These are phyloP conservation scores for Paulinella micropora DNA, from an alignment of 78 protist species.

Conservation along the genomic window DNA sequence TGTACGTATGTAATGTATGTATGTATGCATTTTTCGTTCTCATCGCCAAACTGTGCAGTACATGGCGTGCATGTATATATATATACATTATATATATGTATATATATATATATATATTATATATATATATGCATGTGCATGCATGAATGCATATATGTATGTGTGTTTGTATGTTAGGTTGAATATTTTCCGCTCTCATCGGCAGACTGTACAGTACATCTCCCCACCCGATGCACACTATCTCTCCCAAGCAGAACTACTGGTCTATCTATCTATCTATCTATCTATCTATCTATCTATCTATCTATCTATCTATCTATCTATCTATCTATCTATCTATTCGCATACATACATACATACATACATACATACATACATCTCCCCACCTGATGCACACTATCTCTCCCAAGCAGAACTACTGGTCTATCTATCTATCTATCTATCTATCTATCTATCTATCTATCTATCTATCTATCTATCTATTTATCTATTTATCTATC, in stretches of 20 bases:
- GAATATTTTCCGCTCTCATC: conserved; percentile 71
- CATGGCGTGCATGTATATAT: neutral
- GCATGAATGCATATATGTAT: neutral
- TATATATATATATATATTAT: neutral
- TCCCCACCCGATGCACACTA: conserved; percentile 57
- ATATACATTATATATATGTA: neutral
- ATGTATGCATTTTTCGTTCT: neutral
- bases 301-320: neutral
- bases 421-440: neutral
- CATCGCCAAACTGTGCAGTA: neutral
- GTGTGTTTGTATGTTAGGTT: conserved; percentile 39
- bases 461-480: neutral
- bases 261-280: neutral
- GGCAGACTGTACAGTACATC: conserved; percentile 79
- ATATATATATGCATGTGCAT: neutral
- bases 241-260: conserved; percentile 51
- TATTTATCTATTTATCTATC: neutral
- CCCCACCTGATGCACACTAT: conserved; percentile 55
- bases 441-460: neutral
- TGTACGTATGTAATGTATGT: neutral
- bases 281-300: neutral
- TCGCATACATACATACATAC: neutral
- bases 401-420: conserved; percentile 54
- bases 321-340: neutral
- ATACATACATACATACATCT: conserved; percentile 18